phyloP scores from a whole-genome alignment of 179 eudicot species.

The Drosera spatulata region DNA sequence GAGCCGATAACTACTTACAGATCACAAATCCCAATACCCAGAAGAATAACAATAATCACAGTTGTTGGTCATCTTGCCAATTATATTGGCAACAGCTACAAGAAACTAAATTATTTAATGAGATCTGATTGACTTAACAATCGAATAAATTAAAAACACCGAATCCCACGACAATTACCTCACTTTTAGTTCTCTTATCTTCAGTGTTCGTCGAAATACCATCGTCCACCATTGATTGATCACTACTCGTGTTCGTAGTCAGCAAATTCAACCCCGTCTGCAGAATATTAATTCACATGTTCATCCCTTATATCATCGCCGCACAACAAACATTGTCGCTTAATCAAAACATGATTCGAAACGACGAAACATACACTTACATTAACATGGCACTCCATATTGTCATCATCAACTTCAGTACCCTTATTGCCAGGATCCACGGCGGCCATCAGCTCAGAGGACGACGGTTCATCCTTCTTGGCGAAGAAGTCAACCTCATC shows the following conservation, averaged over 20 bases:
- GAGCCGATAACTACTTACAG: no score
- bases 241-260: constrained; percentile 36
- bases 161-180: constrained; percentile 21
- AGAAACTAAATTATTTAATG: no score
- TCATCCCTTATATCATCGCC: no score
- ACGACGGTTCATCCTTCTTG: not conserved
- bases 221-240: constrained; percentile 44
- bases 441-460: not conserved
- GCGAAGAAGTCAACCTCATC: constrained; percentile 10
- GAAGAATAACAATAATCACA: no score
- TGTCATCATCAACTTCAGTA: not conserved
- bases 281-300: no score
- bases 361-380: not conserved
- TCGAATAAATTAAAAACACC: no score
- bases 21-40: no score
- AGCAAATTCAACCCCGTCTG: constrained; percentile 54
- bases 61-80: no score
- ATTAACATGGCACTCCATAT: not conserved
- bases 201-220: constrained; percentile 22
- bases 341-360: not conserved
- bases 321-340: no score
- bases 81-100: no score
- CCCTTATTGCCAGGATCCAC: not conserved
- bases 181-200: constrained; percentile 26
- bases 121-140: no score